Percentiles rank a stretch among this genome's conserved stretches.
phyloP scores from a whole-genome alignment of 495 filamentous ascomycete species.

The Talaromyces thailandensis region DNA sequence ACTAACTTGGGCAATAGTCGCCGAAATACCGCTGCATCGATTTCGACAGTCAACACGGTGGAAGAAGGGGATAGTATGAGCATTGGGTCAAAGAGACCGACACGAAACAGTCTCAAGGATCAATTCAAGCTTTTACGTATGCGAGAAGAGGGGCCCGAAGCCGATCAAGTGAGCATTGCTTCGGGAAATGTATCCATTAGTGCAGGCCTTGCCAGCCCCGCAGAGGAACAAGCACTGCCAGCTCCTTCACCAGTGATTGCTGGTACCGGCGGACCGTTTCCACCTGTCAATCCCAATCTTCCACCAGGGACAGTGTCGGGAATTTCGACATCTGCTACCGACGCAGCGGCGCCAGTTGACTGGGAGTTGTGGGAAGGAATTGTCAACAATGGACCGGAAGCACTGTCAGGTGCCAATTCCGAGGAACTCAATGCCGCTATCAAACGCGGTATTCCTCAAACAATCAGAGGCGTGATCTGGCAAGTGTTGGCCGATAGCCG shows the following conservation, averaged over 20 bases:
- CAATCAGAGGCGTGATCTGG: slow-evolving; percentile 95
- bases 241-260: slow-evolving; percentile 24
- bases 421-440: slow-evolving; percentile 87
- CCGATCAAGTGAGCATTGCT: slow-evolving; percentile 24
- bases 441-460: slow-evolving; percentile 85
- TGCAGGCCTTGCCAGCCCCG: slow-evolving; percentile 45
- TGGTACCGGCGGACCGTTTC: slow-evolving; percentile 40
- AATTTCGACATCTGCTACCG: slow-evolving; percentile 55
- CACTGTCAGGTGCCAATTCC: slow-evolving; percentile 72
- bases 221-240: slow-evolving; percentile 38
- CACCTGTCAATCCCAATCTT: slow-evolving; percentile 50
- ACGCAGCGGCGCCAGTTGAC: slow-evolving; percentile 63
- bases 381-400: slow-evolving; percentile 84
- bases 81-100: slow-evolving; percentile 30
- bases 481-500: slow-evolving; percentile 93
- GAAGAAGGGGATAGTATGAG: slow-evolving; percentile 44
- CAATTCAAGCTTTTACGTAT: slow-evolving; percentile 78
- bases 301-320: slow-evolving; percentile 79
- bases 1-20: slow-evolving; percentile 36
- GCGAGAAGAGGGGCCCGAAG: slow-evolving; percentile 59
- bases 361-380: slow-evolving; percentile 98
- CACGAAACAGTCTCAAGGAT: slow-evolving; percentile 67
- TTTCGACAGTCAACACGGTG: slow-evolving; percentile 63
- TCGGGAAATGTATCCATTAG: slow-evolving; percentile 38
- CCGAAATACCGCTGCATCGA: slow-evolving; percentile 66